phyloP scores from a whole-genome alignment of 2,329 filamentous ascomycete species.

The Plenodomus tracheiphilus region DNA sequence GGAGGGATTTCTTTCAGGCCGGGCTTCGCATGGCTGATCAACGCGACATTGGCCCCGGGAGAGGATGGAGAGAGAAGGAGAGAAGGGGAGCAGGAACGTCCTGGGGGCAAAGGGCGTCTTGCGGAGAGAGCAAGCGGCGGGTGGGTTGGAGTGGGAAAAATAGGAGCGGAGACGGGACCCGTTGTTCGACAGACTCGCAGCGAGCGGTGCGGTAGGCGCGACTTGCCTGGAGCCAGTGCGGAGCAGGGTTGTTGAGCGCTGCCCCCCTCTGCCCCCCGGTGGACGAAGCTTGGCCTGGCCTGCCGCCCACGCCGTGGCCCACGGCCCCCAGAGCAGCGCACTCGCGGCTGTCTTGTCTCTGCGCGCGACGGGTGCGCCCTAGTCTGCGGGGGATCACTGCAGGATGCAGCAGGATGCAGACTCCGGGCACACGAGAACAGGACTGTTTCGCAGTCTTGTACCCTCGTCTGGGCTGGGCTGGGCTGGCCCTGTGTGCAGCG shows the following conservation, averaged over 20 bases:
- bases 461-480: neutral
- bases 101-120: conserved; percentile 2
- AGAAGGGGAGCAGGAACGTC: neutral
- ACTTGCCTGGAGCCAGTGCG: too few species aligned
- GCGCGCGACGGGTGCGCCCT: neutral
- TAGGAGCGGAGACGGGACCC: conserved; percentile 6
- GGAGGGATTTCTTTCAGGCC: neutral
- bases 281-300: neutral
- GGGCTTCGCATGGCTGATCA: neutral
- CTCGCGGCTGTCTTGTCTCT: neutral
- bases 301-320: neutral
- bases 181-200: neutral
- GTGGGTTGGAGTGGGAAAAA: conserved; percentile 4
- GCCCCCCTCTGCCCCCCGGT: too few species aligned
- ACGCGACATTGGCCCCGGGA: neutral
- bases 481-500: neutral
- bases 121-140: conserved; percentile 2
- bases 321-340: neutral
- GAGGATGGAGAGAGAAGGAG: neutral
- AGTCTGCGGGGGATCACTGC: too few species aligned
- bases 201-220: too few species aligned
- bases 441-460: neutral
- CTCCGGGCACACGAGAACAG: neutral
- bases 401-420: too few species aligned
- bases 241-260: too few species aligned